A percentile compares a stretch with the other conserved stretches of the same genome.
phyloP scores from a whole-genome alignment of 495 filamentous ascomycete species.

The Bacidia gigantensis region DNA sequence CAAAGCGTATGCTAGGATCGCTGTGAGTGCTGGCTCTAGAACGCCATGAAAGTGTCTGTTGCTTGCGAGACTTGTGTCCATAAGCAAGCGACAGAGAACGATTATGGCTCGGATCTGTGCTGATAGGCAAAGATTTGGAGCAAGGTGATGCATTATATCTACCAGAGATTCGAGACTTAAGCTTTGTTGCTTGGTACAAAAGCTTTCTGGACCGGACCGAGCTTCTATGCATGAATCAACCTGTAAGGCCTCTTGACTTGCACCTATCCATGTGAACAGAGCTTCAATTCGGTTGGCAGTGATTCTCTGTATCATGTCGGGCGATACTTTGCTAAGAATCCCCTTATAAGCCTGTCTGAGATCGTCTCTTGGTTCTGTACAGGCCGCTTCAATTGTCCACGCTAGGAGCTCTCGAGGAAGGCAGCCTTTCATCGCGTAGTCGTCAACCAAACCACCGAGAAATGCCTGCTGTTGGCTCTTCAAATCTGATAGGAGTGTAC shows the following conservation, averaged over 20 bases:
- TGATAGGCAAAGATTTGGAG: not conserved
- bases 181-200: not conserved
- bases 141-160: not conserved
- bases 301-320: constrained; percentile 8
- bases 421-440: constrained; percentile 37
- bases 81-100: constrained; percentile 38
- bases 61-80: constrained; percentile 39
- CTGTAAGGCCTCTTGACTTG: constrained; percentile 12
- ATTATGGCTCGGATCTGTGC: constrained; percentile 7
- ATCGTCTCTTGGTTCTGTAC: constrained; percentile 43
- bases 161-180: not conserved
- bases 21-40: constrained; percentile 33
- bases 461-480: constrained; percentile 46
- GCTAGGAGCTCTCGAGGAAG: constrained; percentile 57
- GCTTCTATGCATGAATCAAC: constrained; percentile 7
- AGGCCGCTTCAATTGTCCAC: constrained; percentile 64
- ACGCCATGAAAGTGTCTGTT: constrained; percentile 26
- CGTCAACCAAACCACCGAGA: constrained; percentile 51
- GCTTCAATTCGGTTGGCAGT: constrained; percentile 4
- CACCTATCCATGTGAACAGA: constrained; percentile 16
- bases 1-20: constrained; percentile 26
- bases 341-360: constrained; percentile 53
- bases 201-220: not conserved
- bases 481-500: constrained; percentile 10
- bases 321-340: constrained; percentile 21